Evolutionary conservation across 2,329 filamentous ascomycete species (phyloP).

Genomic region (Colletotrichum orbiculare): DNA sequence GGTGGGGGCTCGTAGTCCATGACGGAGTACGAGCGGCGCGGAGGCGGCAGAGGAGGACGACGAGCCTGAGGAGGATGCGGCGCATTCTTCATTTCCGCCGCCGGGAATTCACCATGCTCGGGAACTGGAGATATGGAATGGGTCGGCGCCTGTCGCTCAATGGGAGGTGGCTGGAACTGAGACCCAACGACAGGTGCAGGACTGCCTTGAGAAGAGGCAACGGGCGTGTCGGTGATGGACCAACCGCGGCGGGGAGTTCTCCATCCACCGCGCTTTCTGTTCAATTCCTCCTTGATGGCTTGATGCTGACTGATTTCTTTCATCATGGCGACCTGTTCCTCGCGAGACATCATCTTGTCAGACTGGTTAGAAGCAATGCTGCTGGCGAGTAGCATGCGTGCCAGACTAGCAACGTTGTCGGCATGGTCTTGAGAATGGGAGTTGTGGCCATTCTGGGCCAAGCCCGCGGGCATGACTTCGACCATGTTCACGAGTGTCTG

Average conservation of each 20-base stretch:
- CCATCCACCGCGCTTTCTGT: slow-evolving; percentile 48
- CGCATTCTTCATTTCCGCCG: slow-evolving; percentile 25
- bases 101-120: slow-evolving; percentile 39
- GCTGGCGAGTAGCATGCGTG: slow-evolving; percentile 37
- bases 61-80: slow-evolving; percentile 35
- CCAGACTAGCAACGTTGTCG: slow-evolving; percentile 36
- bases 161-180: neutral
- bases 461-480: slow-evolving; percentile 43
- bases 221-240: slow-evolving; percentile 57
- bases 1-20: slow-evolving; percentile 66
- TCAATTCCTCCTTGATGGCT: slow-evolving; percentile 51
- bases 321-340: slow-evolving; percentile 54
- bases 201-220: slow-evolving; percentile 36
- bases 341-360: slow-evolving; percentile 47
- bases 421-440: slow-evolving; percentile 32
- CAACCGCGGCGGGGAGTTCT: slow-evolving; percentile 57
- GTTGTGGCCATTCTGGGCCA: slow-evolving; percentile 35
- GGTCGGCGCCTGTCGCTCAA: neutral
- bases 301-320: slow-evolving; percentile 52
- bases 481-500: slow-evolving; percentile 43
- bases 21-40: slow-evolving; percentile 69
- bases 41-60: slow-evolving; percentile 54
- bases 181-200: slow-evolving; percentile 14
- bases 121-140: slow-evolving; percentile 28
- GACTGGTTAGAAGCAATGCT: slow-evolving; percentile 35